A percentile compares a stretch with the other conserved stretches of the same genome.
phyloP scores from a whole-genome alignment of 208 protist genomes.

The Acanthamoeba polyphaga region DNA sequence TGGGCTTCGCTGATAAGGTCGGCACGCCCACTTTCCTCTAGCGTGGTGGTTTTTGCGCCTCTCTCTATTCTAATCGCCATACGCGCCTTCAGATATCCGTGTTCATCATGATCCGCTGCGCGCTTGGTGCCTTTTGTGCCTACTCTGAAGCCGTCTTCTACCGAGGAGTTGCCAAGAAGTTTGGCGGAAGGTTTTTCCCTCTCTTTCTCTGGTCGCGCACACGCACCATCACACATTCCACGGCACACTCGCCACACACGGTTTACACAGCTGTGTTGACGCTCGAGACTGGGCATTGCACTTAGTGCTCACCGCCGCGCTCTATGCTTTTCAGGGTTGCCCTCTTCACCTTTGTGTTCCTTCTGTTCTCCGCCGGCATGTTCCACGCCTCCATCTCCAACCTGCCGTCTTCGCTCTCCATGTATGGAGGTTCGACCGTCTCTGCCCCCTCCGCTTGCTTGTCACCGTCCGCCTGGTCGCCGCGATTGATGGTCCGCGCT shows the following conservation, averaged over 20 bases:
- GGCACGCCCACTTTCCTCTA: not conserved
- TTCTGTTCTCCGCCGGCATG: slow-evolving; percentile 91
- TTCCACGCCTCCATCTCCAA: slow-evolving; percentile 89
- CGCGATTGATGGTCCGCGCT: not conserved
- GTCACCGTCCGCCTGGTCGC: not conserved
- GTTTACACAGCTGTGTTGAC: too few relatives aligned
- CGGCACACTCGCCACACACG: not conserved
- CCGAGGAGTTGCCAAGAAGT: slow-evolving; percentile 2
- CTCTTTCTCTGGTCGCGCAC: not conserved
- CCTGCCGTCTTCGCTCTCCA: slow-evolving; percentile 94
- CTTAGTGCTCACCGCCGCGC: not conserved
- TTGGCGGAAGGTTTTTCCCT: slow-evolving; percentile 43
- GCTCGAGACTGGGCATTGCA: too few relatives aligned
- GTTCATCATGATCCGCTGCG: slow-evolving; percentile 74
- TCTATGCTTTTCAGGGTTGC: not conserved
- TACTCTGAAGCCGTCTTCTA: slow-evolving; percentile 79
- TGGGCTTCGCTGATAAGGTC: slow-evolving; percentile 60
- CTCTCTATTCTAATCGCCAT: not conserved
- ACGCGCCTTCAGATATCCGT: slow-evolving; percentile 75
- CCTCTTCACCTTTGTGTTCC: slow-evolving; percentile 48
- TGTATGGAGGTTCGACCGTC: slow-evolving; percentile 83
- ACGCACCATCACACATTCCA: not conserved
- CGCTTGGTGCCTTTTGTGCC: slow-evolving; percentile 81
- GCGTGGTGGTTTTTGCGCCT: too few relatives aligned
- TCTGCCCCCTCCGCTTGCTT: not conserved